Evolutionary conservation across 176 grass and related monocot species (phyloP), one percentile per base, ranked within the genome.

Genomic region (Poa pratensis): DNA sequence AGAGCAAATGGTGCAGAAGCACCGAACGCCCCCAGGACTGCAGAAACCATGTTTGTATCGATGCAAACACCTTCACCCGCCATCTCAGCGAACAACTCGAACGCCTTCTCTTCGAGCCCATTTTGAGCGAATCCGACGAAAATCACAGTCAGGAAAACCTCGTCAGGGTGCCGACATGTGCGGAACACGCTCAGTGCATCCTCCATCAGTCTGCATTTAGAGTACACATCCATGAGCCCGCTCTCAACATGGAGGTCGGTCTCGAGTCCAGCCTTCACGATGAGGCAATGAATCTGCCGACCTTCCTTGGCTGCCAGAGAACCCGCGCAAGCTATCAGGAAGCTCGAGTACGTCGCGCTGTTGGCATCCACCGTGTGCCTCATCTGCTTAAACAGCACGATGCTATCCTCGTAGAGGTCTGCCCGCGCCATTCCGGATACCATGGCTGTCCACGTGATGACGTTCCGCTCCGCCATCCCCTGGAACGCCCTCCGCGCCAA

Each of bases 401-500:
- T 85, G 72, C 93, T 95, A 27, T 95, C 78, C 39, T 74, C 77
- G 43, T 83, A 90, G 10, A 88, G 81, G 53, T 83, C 66, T 13
- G 74, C 81, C 17, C 87, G 85, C 13, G 93, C 91, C 87, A 94
- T 84, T n/a, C 96, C 96, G 0, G 91, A 98, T 65, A 98, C 62
- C 87, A 98, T 92, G 0, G 93, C 93, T 2, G 96, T 95, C 96
- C 96, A 95, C 3, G 93, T 95, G 73, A 98, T 84, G 60, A 94
- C 87, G 28, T 98, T 98, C 86, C 86, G 90, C 3, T 86, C 86
- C 1, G 5, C 20, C 85, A 94, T 89, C 18, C 61, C 63, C 6
- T 71, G 43, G 32, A 98, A 98, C 81, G 82, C 83, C 78, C 53
- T 87, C 15, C 76, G 76, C 35, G 96, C 91, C 0, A 73, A 89